phyloP scores from a whole-genome alignment of 1,139 yeast genomes.

The Protomyces macrosporus region DNA sequence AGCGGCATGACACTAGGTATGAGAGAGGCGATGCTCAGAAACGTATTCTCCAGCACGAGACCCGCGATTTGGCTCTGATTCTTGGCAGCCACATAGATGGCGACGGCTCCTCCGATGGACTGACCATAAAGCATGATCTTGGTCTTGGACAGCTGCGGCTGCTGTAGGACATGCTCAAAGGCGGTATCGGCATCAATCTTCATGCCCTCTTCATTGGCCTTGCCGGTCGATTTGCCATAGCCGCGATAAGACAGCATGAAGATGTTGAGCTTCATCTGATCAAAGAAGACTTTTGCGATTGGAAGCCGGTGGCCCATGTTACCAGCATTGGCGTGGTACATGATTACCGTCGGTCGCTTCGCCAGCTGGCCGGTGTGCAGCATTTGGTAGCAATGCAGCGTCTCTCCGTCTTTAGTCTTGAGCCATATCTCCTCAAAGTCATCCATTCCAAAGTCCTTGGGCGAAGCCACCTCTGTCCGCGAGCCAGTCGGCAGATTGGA shows the following conservation, averaged over 20 bases:
- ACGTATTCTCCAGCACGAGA: slow-evolving; percentile 78
- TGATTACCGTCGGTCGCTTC: slow-evolving; percentile 54
- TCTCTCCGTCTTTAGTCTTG: slow-evolving; percentile 62
- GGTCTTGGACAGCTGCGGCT: slow-evolving; percentile 50
- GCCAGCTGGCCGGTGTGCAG: slow-evolving; percentile 40
- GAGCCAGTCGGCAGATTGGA: slow-evolving; percentile 69
- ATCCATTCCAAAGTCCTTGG: slow-evolving; percentile 64
- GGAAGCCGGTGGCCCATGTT: slow-evolving; percentile 92
- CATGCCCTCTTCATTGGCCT: slow-evolving; percentile 70
- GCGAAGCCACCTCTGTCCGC: slow-evolving; percentile 68
- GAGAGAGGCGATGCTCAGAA: slow-evolving; percentile 68
- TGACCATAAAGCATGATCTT: slow-evolving; percentile 74
- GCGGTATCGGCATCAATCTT: slow-evolving; percentile 77
- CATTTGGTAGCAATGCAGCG: slow-evolving; percentile 39
- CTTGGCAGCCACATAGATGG: slow-evolving; percentile 67
- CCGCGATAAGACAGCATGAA: slow-evolving; percentile 31
- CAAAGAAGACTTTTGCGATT: slow-evolving; percentile 64
- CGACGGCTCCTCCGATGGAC: slow-evolving; percentile 93
- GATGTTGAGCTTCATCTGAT: slow-evolving; percentile 66
- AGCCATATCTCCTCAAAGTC: slow-evolving; percentile 55
- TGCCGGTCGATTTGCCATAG: slow-evolving; percentile 75
- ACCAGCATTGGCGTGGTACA: slow-evolving; percentile 92
- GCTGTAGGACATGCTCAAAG: slow-evolving; percentile 52
- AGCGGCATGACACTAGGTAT: slow-evolving; percentile 76
- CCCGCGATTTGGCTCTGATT: slow-evolving; percentile 48